Evolutionary conservation across 345 rosid species (phyloP).

Genomic region (Gynandropsis gynandra): DNA sequence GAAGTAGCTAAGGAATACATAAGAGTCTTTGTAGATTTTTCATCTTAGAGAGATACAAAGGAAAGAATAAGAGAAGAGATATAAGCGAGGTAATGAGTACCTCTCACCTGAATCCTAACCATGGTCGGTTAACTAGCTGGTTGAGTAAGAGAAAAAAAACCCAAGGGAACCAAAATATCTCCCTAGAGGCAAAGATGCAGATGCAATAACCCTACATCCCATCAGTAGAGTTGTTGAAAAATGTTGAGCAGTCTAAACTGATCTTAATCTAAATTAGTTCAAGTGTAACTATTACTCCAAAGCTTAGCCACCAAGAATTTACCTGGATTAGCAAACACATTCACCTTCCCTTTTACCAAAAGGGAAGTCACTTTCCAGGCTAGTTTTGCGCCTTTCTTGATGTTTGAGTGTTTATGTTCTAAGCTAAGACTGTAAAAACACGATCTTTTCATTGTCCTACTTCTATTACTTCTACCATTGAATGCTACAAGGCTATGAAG

Average conservation of each 20-base stretch:
- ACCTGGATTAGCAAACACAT: slow-evolving; percentile 28
- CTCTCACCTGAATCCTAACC: slow-evolving; percentile 82
- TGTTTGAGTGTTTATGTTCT: slow-evolving; percentile 22
- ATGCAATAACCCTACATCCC: slow-evolving; percentile 72
- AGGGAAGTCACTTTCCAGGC: slow-evolving; percentile 34
- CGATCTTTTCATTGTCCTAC: slow-evolving; percentile 41
- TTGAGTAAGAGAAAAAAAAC: slow-evolving; percentile 51
- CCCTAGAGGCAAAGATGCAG: slow-evolving; percentile 72
- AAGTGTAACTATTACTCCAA: slow-evolving; percentile 52
- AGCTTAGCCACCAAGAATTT: slow-evolving; percentile 53
- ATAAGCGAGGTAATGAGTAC: slow-evolving; percentile 25
- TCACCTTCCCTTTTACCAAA: slow-evolving; percentile 38
- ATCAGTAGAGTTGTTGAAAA: slow-evolving; percentile 40
- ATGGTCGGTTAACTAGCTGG: slow-evolving; percentile 59
- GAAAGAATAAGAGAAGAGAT: slow-evolving; percentile 15
- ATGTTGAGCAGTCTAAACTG: slow-evolving; percentile 31
- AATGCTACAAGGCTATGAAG: slow-evolving; percentile 35
- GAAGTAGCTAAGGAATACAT: slow-evolving; percentile 22
- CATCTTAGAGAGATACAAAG: slow-evolving; percentile 19
- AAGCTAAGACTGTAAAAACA: slow-evolving; percentile 30
- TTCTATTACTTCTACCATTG: slow-evolving; percentile 55
- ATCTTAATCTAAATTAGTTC: slow-evolving; percentile 37
- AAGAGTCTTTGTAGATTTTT: slow-evolving; percentile 11
- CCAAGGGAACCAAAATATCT: slow-evolving; percentile 78
- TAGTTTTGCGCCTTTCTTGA: slow-evolving; percentile 13